Percentiles rank a stretch among this genome's conserved stretches.
Conservation (phyloP, 73 alveolate genomes). For the Symbiodinium pilosum region DNA sequence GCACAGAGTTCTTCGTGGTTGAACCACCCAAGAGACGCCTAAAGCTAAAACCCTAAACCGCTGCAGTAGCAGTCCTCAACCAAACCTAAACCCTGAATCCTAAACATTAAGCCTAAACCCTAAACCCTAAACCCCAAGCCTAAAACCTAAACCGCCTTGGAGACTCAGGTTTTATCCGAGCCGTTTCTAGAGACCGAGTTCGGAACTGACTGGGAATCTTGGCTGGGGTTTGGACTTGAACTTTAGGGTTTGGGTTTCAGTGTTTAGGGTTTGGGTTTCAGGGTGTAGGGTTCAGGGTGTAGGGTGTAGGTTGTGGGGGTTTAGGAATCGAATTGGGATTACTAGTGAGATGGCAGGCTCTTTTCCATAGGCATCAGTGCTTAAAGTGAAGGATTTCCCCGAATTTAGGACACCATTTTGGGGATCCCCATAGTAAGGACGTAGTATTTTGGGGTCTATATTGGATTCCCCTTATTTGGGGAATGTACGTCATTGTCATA, state of each 20-base stretch:
- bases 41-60: neutral
- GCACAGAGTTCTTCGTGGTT: no score
- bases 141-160: no score
- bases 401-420: no score
- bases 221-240: neutral
- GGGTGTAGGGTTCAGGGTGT: neutral
- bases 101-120: neutral
- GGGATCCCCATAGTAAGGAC: no score
- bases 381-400: no score
- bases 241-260: neutral
- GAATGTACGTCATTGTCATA: no score
- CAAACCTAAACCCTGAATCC: no score
- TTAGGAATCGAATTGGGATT: neutral
- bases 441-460: no score
- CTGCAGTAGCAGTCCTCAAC: neutral
- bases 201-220: constrained; percentile 53
- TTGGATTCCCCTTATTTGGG: no score
- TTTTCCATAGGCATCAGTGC: no score
- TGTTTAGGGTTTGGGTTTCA: neutral
- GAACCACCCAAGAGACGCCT: no score
- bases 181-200: constrained; percentile 90
- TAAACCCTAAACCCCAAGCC: neutral
- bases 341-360: neutral
- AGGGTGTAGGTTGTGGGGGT: neutral
- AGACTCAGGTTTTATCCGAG: constrained; percentile 57